A percentile compares a stretch with the other conserved stretches of the same genome.
These are phyloP conservation scores for Ceratocystis huliohia DNA, from an alignment of 2,329 filamentous ascomycete genomes.

Conservation along the genomic window DNA sequence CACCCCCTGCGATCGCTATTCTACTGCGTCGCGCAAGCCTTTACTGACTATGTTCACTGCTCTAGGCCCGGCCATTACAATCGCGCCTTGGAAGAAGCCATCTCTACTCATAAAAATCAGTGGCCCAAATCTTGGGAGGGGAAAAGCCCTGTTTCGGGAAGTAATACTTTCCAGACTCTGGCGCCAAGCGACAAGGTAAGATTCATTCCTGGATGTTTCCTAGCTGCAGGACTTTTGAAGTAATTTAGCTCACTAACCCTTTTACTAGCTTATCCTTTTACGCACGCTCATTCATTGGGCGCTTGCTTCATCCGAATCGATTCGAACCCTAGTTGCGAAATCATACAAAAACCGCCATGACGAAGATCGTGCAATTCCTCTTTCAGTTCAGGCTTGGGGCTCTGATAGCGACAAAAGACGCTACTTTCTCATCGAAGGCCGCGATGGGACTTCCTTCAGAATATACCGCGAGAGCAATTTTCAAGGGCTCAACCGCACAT, in stretches of 20 bases:
- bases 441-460: slow-evolving; percentile 86
- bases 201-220: slow-evolving; percentile 9
- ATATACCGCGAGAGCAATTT: slow-evolving; percentile 90
- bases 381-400: slow-evolving; percentile 85
- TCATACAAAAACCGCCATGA: slow-evolving; percentile 81
- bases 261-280: slow-evolving; percentile 62
- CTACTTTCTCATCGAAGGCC: slow-evolving; percentile 87
- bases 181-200: slow-evolving; percentile 65
- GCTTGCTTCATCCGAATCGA: slow-evolving; percentile 70
- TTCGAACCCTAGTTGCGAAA: slow-evolving; percentile 71
- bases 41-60: slow-evolving; percentile 1
- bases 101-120: slow-evolving; percentile 71
- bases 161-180: slow-evolving; percentile 72
- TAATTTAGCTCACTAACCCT: neutral
- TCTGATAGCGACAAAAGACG: slow-evolving; percentile 78
- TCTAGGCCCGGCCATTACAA: slow-evolving; percentile 78
- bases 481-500: slow-evolving; percentile 59
- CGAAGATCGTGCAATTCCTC: slow-evolving; percentile 65
- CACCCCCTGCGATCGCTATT: slow-evolving; percentile 6
- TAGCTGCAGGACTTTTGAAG: neutral
- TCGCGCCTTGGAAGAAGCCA: slow-evolving; percentile 84
- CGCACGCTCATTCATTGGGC: slow-evolving; percentile 79
- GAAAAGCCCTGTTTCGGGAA: slow-evolving; percentile 70
- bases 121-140: slow-evolving; percentile 78
- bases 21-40: neutral